Conservation (phyloP, 2,329 filamentous ascomycete species). For the Apiospora sp. region DNA sequence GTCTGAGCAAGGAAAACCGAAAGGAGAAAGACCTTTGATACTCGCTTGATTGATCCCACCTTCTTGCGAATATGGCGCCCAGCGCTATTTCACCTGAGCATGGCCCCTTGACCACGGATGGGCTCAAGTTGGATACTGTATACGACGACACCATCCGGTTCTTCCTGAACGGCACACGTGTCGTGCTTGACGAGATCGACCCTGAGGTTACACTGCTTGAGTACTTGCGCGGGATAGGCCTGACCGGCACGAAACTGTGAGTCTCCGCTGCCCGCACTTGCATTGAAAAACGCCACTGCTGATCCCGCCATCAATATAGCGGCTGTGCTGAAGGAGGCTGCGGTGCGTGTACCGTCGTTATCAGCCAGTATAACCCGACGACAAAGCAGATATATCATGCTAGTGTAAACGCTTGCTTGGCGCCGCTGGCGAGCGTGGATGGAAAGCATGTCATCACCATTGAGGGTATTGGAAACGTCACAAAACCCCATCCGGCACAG, state of each 20-base stretch:
- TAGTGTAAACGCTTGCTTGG: constrained; percentile 94
- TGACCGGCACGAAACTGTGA: constrained; percentile 92
- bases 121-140: constrained; percentile 69
- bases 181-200: constrained; percentile 85
- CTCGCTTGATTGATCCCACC: neutral
- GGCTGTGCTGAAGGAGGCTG: constrained; percentile 97
- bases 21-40: neutral
- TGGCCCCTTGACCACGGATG: constrained; percentile 36
- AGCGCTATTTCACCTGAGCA: constrained; percentile 60
- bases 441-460: constrained; percentile 98
- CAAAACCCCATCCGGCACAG: constrained; percentile 87
- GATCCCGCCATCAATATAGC: constrained; percentile 42
- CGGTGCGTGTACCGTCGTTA: constrained; percentile 93
- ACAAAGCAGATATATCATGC: constrained; percentile 95
- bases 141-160: constrained; percentile 92
- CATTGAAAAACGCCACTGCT: neutral
- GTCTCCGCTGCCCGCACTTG: constrained; percentile 31
- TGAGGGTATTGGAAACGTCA: constrained; percentile 90
- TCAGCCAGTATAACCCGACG: constrained; percentile 92
- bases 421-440: constrained; percentile 90
- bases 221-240: constrained; percentile 88
- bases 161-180: constrained; percentile 92
- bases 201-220: constrained; percentile 92
- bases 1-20: neutral
- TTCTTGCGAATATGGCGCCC: constrained; percentile 57